Conservation (phyloP, 345 rosid species). For the Populus tremula region DNA sequence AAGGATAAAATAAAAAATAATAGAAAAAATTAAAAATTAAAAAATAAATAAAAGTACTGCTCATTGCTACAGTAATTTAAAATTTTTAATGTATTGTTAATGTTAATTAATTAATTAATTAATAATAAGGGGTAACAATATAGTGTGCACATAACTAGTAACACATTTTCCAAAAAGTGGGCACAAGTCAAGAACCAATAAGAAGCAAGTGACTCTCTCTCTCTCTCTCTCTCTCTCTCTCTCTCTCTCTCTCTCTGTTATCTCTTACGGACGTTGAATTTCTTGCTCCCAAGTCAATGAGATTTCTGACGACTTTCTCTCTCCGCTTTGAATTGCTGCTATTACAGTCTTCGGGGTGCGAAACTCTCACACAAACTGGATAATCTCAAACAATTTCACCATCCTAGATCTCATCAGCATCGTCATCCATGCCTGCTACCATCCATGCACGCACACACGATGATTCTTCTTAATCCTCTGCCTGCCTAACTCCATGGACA, state of each 20-base stretch:
- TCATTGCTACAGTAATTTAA: too few relatives aligned
- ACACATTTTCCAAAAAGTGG: conserved; percentile 18
- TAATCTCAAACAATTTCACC: conserved; percentile 10
- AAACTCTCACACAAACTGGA: not conserved
- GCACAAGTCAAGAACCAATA: conserved; percentile 10
- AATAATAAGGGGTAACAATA: not conserved
- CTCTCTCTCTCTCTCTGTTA: not conserved
- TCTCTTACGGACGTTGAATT: conserved; percentile 1
- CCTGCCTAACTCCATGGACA: too few relatives aligned
- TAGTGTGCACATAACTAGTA: not conserved
- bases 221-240: too few relatives aligned
- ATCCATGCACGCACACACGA: too few relatives aligned
- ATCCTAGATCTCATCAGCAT: not conserved
- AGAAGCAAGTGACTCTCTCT: not conserved
- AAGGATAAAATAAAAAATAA: too few relatives aligned
- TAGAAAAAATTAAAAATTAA: too few relatives aligned
- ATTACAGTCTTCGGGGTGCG: conserved; percentile 20
- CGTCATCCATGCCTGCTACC: not conserved
- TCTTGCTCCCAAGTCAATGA: conserved; percentile 3
- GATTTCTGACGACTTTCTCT: not conserved
- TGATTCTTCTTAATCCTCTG: too few relatives aligned
- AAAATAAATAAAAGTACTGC: too few relatives aligned
- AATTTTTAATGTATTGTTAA: too few relatives aligned
- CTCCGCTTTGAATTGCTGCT: not conserved
- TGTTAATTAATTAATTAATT: too few relatives aligned